Evolutionary conservation across 2,329 filamentous ascomycete genomes (phyloP), one percentile per base, ranked within the genome.

Genomic region (Talaromyces sp.): DNA sequence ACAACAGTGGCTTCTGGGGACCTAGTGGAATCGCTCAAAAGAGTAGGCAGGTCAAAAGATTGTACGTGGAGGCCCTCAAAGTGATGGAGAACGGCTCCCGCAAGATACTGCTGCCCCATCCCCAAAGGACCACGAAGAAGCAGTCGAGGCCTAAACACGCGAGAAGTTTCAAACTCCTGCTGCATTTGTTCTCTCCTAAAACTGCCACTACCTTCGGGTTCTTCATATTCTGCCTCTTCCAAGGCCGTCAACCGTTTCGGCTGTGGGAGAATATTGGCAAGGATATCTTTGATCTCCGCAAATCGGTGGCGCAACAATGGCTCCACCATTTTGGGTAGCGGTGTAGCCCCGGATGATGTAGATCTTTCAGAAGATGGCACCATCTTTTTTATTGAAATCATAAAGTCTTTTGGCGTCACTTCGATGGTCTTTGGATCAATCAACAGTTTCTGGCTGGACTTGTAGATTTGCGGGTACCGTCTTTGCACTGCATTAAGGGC

Each of bases 311-410:
- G 84, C 38, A 99, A 82, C 5, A 99, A 80, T 17, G 95, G 93
- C 69, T 93, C 90, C 56, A 99, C 84, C 11, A 84, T 82, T 66
- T 88, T 88, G 1, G 91, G 90, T 19, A 99, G 78, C 0, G 93
- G 89, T 14, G 89, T 84, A 57, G 93, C 93, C 13, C 89, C 90
- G 13, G 93, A 93, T 3, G 91, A 89, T 0, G 91, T 88, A 53
- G 93, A 93, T 64, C 95, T 84, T 73, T 98, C 91, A 0, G 95
- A 98, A 0, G 95, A 98, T 7, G 95, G 95, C 11, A 97, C 85
- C 77, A 99, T 91, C 76, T 96, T 96, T 79, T 96, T 96, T 71
- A 97, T 88, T 0, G 93, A 96, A 14, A 97, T 84, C 89, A 96
- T 96, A 69, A 99, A 99, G 74, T 99, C 95, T 59, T 95, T 95